Percentiles rank a stretch among this genome's conserved stretches.
Evolutionary conservation across 2,329 filamentous ascomycete species (phyloP).

Genomic region (Hymenoscyphus occultus): DNA sequence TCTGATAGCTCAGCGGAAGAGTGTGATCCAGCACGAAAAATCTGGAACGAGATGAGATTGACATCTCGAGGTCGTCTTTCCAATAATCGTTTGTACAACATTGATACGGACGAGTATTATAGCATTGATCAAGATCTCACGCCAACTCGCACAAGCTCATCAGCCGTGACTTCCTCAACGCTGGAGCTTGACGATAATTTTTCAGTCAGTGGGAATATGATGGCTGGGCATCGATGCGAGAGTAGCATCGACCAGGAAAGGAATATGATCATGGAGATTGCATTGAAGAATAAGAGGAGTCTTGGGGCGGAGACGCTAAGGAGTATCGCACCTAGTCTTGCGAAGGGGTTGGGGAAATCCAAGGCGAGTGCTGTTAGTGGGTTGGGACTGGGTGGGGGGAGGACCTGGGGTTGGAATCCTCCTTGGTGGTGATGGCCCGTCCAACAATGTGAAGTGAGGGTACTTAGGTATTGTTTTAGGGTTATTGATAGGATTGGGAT

Average conservation of each 20-base stretch:
- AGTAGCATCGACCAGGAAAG: constrained; percentile 20
- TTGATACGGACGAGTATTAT: constrained; percentile 28
- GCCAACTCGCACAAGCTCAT: constrained; percentile 18
- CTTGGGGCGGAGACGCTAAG: constrained; percentile 27
- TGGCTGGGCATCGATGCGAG: neutral
- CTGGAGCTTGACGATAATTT: constrained; percentile 8
- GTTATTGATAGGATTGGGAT: neutral
- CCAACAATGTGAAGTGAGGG: neutral
- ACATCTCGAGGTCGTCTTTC: constrained; percentile 26
- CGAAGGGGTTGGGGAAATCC: constrained; percentile 13
- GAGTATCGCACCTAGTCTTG: constrained; percentile 28
- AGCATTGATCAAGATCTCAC: constrained; percentile 20
- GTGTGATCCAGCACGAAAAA: constrained; percentile 34
- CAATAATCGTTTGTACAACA: constrained; percentile 21
- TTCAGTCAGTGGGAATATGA: neutral
- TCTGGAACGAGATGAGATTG: constrained; percentile 35
- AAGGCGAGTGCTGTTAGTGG: constrained; percentile 16
- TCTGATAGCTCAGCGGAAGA: constrained; percentile 16
- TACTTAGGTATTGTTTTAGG: neutral
- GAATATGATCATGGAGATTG: constrained; percentile 24
- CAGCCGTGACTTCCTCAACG: constrained; percentile 11
- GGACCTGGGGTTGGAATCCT: constrained; percentile 22
- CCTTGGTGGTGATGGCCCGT: constrained; percentile 21
- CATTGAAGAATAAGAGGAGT: constrained; percentile 29
- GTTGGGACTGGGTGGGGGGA: constrained; percentile 19